A percentile compares a stretch with the other conserved stretches of the same genome.
These are phyloP conservation scores for Erythrophleum ivorense DNA, from an alignment of 331 rosid species.

Conservation along the genomic window DNA sequence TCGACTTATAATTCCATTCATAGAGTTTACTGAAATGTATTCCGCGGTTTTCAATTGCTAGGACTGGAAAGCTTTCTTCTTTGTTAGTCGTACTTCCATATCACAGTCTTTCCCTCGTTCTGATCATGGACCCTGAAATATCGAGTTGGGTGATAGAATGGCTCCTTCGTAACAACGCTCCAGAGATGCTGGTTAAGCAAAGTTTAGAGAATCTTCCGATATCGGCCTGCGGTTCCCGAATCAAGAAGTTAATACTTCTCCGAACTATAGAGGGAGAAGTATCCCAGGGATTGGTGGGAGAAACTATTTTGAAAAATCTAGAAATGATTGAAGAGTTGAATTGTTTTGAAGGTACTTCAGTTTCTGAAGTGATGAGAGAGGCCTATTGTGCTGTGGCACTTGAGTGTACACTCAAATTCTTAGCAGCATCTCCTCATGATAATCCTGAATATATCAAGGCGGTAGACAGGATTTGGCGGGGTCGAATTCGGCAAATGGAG, in stretches of 20 bases:
- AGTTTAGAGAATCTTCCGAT: constrained; percentile 26
- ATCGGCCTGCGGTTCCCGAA: constrained; percentile 37
- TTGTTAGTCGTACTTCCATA: not conserved
- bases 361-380: constrained; percentile 44
- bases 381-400: constrained; percentile 68
- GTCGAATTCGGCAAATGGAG: not conserved
- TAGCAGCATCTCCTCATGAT: not conserved
- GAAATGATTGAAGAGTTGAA: constrained; percentile 53
- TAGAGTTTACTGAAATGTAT: no score
- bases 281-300: constrained; percentile 38
- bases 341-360: constrained; percentile 28
- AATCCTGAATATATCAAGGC: not conserved
- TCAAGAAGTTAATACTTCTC: constrained; percentile 51
- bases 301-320: constrained; percentile 44
- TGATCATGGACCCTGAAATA: constrained; percentile 39
- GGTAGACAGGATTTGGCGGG: constrained; percentile 32
- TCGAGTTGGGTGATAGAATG: constrained; percentile 54
- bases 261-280: constrained; percentile 42
- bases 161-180: constrained; percentile 39
- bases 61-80: no score
- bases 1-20: no score
- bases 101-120: not conserved
- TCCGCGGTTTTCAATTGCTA: no score
- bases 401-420: constrained; percentile 48
- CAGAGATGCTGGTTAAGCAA: constrained; percentile 27